Conservation (phyloP, 331 rosid genomes). For the Erythrophleum ivorense region DNA sequence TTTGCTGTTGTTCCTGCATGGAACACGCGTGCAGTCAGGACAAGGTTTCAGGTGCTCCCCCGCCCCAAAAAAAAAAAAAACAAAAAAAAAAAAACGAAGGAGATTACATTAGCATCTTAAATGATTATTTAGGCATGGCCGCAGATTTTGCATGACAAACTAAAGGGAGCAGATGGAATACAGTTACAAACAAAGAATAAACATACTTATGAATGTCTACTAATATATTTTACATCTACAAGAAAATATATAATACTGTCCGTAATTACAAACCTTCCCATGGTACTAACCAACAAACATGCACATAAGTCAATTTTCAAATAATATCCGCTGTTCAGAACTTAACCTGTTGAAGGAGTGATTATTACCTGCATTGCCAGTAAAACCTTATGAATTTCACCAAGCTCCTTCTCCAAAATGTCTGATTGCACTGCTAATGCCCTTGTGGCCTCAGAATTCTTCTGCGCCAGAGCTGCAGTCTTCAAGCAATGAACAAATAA, state of each 20-base stretch:
- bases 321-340: no score
- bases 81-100: no score
- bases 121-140: background rate
- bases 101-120: no score
- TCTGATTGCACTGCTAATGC: constrained; percentile 76
- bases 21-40: constrained; percentile 32
- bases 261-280: background rate
- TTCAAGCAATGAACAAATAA: constrained; percentile 49
- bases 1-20: constrained; percentile 81
- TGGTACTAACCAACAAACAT: background rate
- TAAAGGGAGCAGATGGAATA: background rate
- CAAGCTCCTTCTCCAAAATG: constrained; percentile 82
- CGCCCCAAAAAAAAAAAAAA: no score
- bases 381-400: constrained; percentile 79
- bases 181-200: constrained; percentile 12
- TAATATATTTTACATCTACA: background rate
- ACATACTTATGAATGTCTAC: constrained; percentile 6
- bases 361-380: constrained; percentile 86
- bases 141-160: background rate
- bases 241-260: background rate
- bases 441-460: constrained; percentile 82
- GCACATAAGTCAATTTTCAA: no score
- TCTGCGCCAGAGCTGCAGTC: constrained; percentile 82
- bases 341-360: background rate
- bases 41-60: no score